Evolutionary conservation across 2,329 filamentous ascomycete genomes (phyloP), one percentile per base, ranked within the genome.

Genomic region (Phoma herbarum): DNA sequence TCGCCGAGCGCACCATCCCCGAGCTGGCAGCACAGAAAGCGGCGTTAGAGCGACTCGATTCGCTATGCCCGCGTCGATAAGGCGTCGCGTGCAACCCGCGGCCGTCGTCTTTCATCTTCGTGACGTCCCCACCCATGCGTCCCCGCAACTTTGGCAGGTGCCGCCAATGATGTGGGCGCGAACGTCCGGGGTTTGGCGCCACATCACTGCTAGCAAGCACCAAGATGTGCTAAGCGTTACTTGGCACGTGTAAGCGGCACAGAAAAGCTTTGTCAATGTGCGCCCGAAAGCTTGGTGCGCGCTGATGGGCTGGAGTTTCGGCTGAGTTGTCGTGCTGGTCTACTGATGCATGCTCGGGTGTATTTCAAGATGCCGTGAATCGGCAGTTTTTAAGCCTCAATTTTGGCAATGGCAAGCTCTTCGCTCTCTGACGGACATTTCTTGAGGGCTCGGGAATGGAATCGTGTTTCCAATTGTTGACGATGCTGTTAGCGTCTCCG

Each of bases 171-270:
- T 7, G 16, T 26, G 42, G 12, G 11, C 22, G 35, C 41, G 37
- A 46, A 52, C 47, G 48, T 25, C 44, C 55, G 59, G 33, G 45
- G 46, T 23, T 4, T 47, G 45, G 51, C 37, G 37, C 49, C 37
- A 44, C 11, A 18, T 28, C 26, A 18, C 3, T 5, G 20, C 39
- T 53, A 58, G 29, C 28, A 9, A 11, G 12, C 4, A 45, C 52
- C 50, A 67, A 65, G 64, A 51, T 12, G 23, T 54, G 43, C 49
- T 60, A 67, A 65, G 65, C 65, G 59, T 62, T 52, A 10, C 65
- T 65, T 64, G 54, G 60, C 61, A 41, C 48, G 12, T 25, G n/a
- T 29, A 46, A 35, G 25, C 28, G 35, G 49, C 48, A 23, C 16
- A 43, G 10, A 60, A 59, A 67, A 67, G 66, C 62, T 66, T 65